Conservation (phyloP, 1,139 yeast genomes). For the Kluyveromyces marxianus region DNA sequence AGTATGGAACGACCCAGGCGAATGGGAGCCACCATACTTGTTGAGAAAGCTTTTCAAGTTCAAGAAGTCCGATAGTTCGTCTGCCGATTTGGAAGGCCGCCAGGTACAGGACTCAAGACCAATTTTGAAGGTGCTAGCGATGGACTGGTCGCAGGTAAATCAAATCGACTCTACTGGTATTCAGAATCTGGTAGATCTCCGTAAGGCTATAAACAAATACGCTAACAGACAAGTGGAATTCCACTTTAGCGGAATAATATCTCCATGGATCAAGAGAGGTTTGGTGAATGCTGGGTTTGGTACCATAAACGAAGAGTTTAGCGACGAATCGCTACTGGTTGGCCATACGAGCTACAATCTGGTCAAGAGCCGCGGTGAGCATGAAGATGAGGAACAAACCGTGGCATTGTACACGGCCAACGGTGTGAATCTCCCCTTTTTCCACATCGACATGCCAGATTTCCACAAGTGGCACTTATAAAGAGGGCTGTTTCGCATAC, state of each 20-base stretch:
- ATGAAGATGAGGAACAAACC: slow-evolving; percentile 22
- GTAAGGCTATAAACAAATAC: slow-evolving; percentile 63
- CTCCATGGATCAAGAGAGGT: slow-evolving; percentile 82
- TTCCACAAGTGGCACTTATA: slow-evolving; percentile 35
- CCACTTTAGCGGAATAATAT: slow-evolving; percentile 78
- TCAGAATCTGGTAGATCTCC: slow-evolving; percentile 69
- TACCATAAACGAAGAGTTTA: slow-evolving; percentile 37
- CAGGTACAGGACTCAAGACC: slow-evolving; percentile 46
- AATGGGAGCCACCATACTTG: slow-evolving; percentile 26
- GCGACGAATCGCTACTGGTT: slow-evolving; percentile 25
- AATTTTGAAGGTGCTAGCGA: slow-evolving; percentile 57
- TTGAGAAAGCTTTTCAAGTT: slow-evolving; percentile 11
- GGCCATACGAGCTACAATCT: slow-evolving; percentile 30
- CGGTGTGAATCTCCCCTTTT: slow-evolving; percentile 72
- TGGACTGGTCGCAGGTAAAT: slow-evolving; percentile 74
- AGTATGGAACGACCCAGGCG: slow-evolving; percentile 89
- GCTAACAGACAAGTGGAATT: slow-evolving; percentile 82
- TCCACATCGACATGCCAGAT: slow-evolving; percentile 83
- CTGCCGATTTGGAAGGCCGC: slow-evolving; percentile 7
- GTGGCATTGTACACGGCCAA: slow-evolving; percentile 45
- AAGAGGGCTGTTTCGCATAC: not conserved
- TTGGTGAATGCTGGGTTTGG: slow-evolving; percentile 79
- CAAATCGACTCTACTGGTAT: slow-evolving; percentile 73
- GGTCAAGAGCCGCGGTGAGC: slow-evolving; percentile 13
- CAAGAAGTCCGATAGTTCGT: slow-evolving; percentile 32